phyloP scores from a whole-genome alignment of 805 yeast genomes.

The Saccharomycopsis malanga region DNA sequence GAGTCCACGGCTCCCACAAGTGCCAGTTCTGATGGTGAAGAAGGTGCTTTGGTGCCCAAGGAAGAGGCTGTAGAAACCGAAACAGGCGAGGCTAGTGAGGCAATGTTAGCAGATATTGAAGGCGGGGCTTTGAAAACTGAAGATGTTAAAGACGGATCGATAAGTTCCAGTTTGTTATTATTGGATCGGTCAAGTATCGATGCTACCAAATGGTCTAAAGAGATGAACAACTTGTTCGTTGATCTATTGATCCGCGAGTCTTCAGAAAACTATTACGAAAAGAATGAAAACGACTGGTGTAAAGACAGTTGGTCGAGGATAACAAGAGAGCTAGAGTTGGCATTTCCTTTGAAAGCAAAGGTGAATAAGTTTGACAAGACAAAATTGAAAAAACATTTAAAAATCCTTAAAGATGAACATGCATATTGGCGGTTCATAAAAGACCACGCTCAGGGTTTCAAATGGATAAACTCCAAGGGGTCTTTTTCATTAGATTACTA shows the following conservation, averaged over 20 bases:
- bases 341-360: constrained; percentile 20
- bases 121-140: too few species aligned
- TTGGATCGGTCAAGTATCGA: constrained; percentile 4
- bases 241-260: constrained; percentile 15
- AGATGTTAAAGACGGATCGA: too few species aligned
- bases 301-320: constrained; percentile 18
- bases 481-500: constrained; percentile 13
- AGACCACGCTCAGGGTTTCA: constrained; percentile 14
- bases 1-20: too few species aligned
- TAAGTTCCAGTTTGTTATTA: neutral
- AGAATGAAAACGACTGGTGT: constrained; percentile 20
- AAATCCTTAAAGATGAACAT: constrained; percentile 17
- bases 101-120: too few species aligned
- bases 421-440: constrained; percentile 19
- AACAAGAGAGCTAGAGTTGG: constrained; percentile 15
- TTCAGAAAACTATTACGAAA: constrained; percentile 15
- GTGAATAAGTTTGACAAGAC: constrained; percentile 18
- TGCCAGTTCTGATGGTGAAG: too few species aligned
- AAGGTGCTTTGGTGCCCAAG: too few species aligned
- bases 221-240: constrained; percentile 19
- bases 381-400: constrained; percentile 19
- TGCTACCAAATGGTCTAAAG: constrained; percentile 20
- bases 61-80: too few species aligned
- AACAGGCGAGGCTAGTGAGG: too few species aligned
- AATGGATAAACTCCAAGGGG: constrained; percentile 15